phyloP scores from a whole-genome alignment of 192 early-diverging fungal species.

The Coemansia sp. region DNA sequence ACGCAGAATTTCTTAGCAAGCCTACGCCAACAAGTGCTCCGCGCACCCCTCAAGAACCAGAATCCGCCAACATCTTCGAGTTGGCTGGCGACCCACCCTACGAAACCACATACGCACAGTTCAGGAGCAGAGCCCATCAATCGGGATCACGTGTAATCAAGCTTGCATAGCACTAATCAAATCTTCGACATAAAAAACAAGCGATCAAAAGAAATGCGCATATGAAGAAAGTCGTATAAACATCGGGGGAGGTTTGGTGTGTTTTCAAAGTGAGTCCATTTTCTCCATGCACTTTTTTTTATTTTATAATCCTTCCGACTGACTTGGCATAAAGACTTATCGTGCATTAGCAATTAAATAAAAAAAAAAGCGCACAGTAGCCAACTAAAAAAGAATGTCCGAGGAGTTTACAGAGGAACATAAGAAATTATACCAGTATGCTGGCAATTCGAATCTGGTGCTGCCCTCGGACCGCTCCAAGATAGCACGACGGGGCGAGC shows the following conservation, averaged over 20 bases:
- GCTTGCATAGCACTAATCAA: background rate
- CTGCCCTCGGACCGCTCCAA: constrained; percentile 84
- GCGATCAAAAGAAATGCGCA: background rate
- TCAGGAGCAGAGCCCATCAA: too few species aligned
- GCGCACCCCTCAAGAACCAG: too few species aligned
- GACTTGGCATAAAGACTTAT: background rate
- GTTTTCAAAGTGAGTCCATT: too few species aligned
- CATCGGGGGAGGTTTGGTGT: too few species aligned
- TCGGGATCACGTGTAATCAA: background rate
- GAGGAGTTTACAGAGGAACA: constrained; percentile 51
- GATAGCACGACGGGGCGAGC: constrained; percentile 82
- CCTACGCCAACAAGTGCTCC: too few species aligned
- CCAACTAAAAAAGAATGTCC: constrained; percentile 28
- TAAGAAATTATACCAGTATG: constrained; percentile 68
- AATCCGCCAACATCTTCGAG: too few species aligned
- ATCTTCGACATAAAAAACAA: background rate
- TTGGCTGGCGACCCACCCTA: too few species aligned
- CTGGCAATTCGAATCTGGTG: constrained; percentile 95
- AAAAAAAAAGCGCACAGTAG: background rate
- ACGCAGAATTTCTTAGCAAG: too few species aligned
- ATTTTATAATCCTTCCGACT: background rate
- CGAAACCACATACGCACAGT: too few species aligned
- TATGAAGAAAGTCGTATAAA: too few species aligned
- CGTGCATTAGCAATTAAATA: background rate
- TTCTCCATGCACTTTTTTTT: background rate